phyloP scores from a whole-genome alignment of 2,329 filamentous ascomycete genomes.

The Sodiomyces alkalinus region DNA sequence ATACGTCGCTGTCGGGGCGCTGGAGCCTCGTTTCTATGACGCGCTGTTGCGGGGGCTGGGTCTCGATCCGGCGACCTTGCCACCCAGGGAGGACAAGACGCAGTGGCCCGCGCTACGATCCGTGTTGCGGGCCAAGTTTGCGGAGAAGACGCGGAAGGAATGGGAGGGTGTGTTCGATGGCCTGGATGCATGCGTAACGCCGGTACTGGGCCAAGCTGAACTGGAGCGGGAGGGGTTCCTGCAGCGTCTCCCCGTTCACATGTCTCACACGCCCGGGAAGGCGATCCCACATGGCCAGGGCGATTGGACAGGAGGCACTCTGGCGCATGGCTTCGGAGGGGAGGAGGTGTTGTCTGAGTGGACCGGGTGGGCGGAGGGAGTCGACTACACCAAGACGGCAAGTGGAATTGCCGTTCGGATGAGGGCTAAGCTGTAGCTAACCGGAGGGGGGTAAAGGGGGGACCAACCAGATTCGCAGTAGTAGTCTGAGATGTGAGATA shows the following conservation, averaged over 20 bases:
- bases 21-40: conserved; percentile 77
- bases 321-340: conserved; percentile 57
- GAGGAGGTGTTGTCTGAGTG: conserved; percentile 54
- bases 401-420: no score
- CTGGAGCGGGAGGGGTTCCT: no score
- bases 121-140: conserved; percentile 50
- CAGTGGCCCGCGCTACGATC: conserved; percentile 54
- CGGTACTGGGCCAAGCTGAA: conserved; percentile 63
- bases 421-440: no score
- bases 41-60: conserved; percentile 52
- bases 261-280: conserved; percentile 29
- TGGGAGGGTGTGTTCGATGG: conserved; percentile 84
- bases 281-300: conserved; percentile 55
- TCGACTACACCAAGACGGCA: no score
- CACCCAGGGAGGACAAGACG: conserved; percentile 38
- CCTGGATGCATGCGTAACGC: conserved; percentile 85
- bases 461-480: no score
- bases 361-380: conserved; percentile 80
- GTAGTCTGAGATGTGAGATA: no score
- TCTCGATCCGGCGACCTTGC: conserved; percentile 36
- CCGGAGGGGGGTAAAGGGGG: no score
- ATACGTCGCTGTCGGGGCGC: conserved; percentile 77
- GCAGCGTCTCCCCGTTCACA: no score
- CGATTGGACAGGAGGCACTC: conserved; percentile 46
- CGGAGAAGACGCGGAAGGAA: conserved; percentile 51